A percentile compares a stretch with the other conserved stretches of the same genome.
These are phyloP conservation scores for Brassica hybrid DNA, from an alignment of 441 rosid genomes.

Conservation along the genomic window DNA sequence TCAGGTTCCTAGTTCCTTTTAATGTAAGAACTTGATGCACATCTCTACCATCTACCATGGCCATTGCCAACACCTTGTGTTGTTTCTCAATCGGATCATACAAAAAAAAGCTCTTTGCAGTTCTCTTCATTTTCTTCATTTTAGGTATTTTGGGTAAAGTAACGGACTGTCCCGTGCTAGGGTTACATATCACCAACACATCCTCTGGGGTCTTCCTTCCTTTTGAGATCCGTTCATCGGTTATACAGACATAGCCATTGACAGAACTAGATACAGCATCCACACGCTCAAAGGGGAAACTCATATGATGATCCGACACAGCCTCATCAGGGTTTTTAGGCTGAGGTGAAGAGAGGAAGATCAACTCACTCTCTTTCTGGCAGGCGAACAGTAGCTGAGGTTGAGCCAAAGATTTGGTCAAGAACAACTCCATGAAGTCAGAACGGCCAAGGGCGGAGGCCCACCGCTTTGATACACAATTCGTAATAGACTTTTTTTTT, in stretches of 20 bases:
- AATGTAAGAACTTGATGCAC: not conserved
- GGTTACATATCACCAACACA: not conserved
- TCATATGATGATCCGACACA: not conserved
- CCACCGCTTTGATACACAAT: not conserved
- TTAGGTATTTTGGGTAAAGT: not conserved
- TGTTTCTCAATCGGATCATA: not conserved
- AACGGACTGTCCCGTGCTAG: not conserved
- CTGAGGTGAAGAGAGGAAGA: not conserved
- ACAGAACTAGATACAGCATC: not conserved
- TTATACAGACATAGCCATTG: not conserved
- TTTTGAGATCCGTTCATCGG: too few species aligned
- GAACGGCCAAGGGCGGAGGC: not conserved
- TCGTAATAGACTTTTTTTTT: not conserved
- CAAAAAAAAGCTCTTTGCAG: not conserved
- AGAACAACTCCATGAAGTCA: not conserved
- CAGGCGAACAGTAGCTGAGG: not conserved
- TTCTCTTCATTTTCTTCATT: not conserved
- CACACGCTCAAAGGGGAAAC: not conserved
- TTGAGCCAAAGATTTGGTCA: not conserved
- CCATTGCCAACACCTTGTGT: not conserved
- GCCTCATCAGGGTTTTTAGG: not conserved
- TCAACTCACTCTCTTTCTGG: not conserved
- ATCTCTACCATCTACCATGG: too few species aligned
- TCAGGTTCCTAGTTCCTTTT: not conserved
- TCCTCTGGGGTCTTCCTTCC: not conserved